Evolutionary conservation across 2,329 filamentous ascomycete genomes (phyloP), one percentile per base, ranked within the genome.

Genomic region (Trichophyton simii): DNA sequence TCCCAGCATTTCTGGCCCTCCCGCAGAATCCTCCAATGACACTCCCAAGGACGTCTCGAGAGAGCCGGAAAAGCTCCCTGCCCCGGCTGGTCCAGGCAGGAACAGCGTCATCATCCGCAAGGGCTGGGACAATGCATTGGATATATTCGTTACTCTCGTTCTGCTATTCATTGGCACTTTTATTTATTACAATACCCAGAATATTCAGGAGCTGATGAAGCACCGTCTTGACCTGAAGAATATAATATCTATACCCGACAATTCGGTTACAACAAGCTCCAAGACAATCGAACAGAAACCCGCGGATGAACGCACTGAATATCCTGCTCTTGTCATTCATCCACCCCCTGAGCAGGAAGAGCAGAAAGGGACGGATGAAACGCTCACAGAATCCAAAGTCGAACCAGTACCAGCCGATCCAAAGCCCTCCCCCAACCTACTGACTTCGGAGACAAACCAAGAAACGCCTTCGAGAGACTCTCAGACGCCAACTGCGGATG

Each of bases 201-300:
- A 75, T 63, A 66, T 76, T 15, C 71, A 75, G 64, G 72, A 74
- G 59, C 66, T 75, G 60, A 71, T 74, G 13, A 75, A 75, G 63
- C 74, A 76, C 54, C 76, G 76, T 63, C 68, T 78, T 22, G 75
- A 78, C 57, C 65, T 78, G 22, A 76, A 77, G 61, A 76, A 77
- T 46, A 75, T 76, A 13, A 72, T 78, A 34, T 72, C 74, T 38
- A 74, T 64, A 18, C 61, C 61, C 22, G 42, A 59, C 6, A 55
- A 48, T 11, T 57, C 63, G 22, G 52, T 62, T 3, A 55, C 59
- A n/a, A 55, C 59, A n/a, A 44, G n/a, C 11, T 57, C 63, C 13
- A 62, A 58, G 6, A 18, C 59, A n/a, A 54, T 60, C 20, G 13
- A 55, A 2, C 41, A 28, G 31, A 44, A 31, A 4, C 41, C 38